Conservation (phyloP, 2,329 filamentous ascomycete species). For the Tolypocladium ophioglossoides region DNA sequence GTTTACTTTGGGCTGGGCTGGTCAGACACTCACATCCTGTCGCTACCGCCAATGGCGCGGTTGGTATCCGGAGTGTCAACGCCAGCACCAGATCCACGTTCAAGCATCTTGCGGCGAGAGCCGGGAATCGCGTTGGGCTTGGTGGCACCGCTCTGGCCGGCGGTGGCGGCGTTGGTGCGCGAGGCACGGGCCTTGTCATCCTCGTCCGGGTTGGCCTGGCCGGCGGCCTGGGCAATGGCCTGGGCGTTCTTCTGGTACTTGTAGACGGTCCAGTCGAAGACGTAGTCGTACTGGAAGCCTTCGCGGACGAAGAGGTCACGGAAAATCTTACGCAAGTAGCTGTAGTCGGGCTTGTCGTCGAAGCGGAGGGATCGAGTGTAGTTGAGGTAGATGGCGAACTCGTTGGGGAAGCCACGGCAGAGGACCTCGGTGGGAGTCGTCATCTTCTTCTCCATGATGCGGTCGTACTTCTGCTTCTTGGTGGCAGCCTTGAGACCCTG, state of each 20-base stretch:
- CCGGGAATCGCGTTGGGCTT: constrained; percentile 67
- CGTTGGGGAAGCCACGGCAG: constrained; percentile 97
- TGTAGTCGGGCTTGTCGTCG: constrained; percentile 99
- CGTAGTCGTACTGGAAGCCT: constrained; percentile 99
- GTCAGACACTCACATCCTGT: constrained; percentile 86
- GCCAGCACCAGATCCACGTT: constrained; percentile 46
- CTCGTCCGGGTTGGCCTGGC: constrained; percentile 54
- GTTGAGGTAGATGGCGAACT: constrained; percentile 99
- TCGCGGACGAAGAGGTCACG: constrained; percentile 97
- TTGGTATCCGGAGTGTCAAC: constrained; percentile 62
- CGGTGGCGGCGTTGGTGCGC: constrained; percentile 54
- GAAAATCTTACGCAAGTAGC: constrained; percentile 99
- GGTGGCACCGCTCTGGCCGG: constrained; percentile 50
- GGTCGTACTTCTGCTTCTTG: constrained; percentile 99
- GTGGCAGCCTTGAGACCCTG: constrained; percentile 97
- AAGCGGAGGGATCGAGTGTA: constrained; percentile 98
- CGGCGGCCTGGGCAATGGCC: constrained; percentile 77
- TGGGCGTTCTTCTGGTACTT: constrained; percentile 99
- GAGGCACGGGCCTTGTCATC: constrained; percentile 67
- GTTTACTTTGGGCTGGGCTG: constrained; percentile 29
- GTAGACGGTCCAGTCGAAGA: constrained; percentile 99
- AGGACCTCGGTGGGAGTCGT: constrained; percentile 97
- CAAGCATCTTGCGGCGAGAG: constrained; percentile 77
- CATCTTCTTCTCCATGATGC: constrained; percentile 99
- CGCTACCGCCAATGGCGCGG: constrained; percentile 68